A percentile compares a stretch with the other conserved stretches of the same genome.
Conservation (phyloP, 805 yeast genomes). For the Hanseniaspora pseudoguilliermondii region DNA sequence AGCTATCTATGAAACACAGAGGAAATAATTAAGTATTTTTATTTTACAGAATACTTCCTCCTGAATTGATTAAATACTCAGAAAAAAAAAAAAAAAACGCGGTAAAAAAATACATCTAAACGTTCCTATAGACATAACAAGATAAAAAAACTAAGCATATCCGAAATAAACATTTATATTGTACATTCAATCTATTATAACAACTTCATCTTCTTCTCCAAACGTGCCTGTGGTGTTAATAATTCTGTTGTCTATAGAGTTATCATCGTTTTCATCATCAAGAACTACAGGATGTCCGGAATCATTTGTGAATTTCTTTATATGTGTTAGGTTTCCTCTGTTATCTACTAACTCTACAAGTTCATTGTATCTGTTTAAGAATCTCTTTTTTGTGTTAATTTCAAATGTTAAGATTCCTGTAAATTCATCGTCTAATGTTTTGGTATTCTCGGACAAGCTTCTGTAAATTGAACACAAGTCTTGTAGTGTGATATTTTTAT, state of each 20-base stretch:
- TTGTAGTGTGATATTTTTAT: conserved; percentile 23
- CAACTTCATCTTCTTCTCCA: conserved; percentile 4
- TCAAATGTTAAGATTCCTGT: conserved; percentile 15
- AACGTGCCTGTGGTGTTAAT: not conserved
- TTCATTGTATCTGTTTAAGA: conserved; percentile 26
- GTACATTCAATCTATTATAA: not conserved
- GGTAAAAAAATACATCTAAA: not conserved
- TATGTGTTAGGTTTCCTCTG: conserved; percentile 23
- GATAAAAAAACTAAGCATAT: too few species aligned
- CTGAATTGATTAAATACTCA: not conserved
- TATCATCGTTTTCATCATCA: conserved; percentile 20
- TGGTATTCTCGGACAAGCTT: conserved; percentile 22
- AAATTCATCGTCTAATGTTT: conserved; percentile 1
- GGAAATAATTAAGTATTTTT: too few species aligned
- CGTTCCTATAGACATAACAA: too few species aligned
- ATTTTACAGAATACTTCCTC: not conserved
- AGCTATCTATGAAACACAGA: too few species aligned
- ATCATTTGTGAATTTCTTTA: conserved; percentile 25
- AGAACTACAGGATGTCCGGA: conserved; percentile 24
- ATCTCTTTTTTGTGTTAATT: conserved; percentile 21
- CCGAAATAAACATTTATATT: too few species aligned
- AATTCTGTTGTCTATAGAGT: conserved; percentile 1
- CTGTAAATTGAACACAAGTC: conserved; percentile 25
- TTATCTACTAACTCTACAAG: conserved; percentile 27
- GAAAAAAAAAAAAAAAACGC: not conserved